Base-by-base conservation (phyloP, 495 filamentous ascomycete genomes). In the Daldinia bambusicola region DNA sequence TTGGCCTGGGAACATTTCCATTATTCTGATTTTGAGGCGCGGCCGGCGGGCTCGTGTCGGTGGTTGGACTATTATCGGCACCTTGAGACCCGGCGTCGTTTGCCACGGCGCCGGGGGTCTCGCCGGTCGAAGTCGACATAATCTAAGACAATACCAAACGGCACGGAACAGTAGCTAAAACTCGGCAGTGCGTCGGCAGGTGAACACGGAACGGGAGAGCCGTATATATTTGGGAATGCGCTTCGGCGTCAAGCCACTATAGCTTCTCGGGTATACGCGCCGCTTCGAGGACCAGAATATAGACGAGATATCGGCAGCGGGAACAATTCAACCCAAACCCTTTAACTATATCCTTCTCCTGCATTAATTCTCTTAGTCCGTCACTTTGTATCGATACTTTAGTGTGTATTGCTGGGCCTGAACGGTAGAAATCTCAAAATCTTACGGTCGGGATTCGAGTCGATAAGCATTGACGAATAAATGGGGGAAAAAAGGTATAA, bases 1-100 rank as follows among this genome's bases (percentile, higher is more conserved):
- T 98, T 22, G 91, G 89, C 73, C 93, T 93, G 31, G 93, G 92
- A 16, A 92, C 84, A 61, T 84, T 88, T 45, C 79, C 84, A 74
- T 89, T 89, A 63, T 86, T 88, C 48, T 73, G 70, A 2, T 32
- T 58, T 60, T 69, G 70, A 55, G 70, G 30, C 13, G 67, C 57
- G 16, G 64, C 22, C 10, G 68, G 65, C 14, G 73, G 36, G 8
- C 66, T 48, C 30, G 36, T 43, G 4, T 69, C 70, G 61, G 73
- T 68, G 26, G 63, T 60, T n/a, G 75, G 75, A 48, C 75, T 77
- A 36, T 72, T 70, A 14, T 69, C 72, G 37, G 75, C 41, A 57
- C 66, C 74, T 53, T 72, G 75, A 51, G 75, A 77, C 14, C 64
- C 67, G 10, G 75, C 66, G 50, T 76, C 71, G 69, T 69, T 71